Percentiles rank a stretch among this genome's conserved stretches.
Evolutionary conservation across 371 early-diverging fungal species (phyloP).

Genomic region (Umbelopsis sp.): DNA sequence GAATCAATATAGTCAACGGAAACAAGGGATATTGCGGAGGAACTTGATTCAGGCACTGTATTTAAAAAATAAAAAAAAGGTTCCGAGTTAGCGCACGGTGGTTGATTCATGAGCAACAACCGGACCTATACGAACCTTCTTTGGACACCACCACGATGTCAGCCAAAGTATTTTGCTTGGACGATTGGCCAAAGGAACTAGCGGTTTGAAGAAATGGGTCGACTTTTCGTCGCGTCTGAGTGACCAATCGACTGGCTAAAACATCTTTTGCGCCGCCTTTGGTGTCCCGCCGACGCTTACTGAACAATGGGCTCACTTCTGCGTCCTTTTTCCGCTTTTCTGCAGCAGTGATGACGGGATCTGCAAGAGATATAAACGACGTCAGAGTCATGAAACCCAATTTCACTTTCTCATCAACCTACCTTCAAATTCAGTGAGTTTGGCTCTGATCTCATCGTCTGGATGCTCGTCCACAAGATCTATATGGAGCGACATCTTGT

Average conservation of each 20-base stretch:
- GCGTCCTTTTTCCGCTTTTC: conserved; percentile 40
- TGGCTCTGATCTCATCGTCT: conserved; percentile 45
- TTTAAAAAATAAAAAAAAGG: neutral
- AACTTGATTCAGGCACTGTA: neutral
- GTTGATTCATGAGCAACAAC: neutral
- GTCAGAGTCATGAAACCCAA: neutral
- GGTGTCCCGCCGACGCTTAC: conserved; percentile 10
- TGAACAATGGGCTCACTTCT: conserved; percentile 43
- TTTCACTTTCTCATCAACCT: neutral
- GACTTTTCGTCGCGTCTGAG: conserved; percentile 48
- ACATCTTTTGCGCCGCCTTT: conserved; percentile 15
- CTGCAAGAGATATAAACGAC: neutral
- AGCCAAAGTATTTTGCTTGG: neutral
- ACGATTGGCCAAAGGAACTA: conserved; percentile 25
- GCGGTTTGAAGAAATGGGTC: conserved; percentile 52
- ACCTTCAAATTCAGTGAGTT: conserved; percentile 45
- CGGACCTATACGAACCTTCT: too few relatives aligned
- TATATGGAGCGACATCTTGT: conserved; percentile 62
- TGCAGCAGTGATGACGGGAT: conserved; percentile 28
- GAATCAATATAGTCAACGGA: conserved; percentile 19
- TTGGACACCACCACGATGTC: neutral
- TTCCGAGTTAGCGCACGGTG: neutral
- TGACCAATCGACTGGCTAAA: conserved; percentile 31
- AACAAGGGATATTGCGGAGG: conserved; percentile 3
- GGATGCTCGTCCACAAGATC: conserved; percentile 57